Base-by-base conservation (phyloP, 345 rosid genomes). In the Rhizophora mangle region DNA sequence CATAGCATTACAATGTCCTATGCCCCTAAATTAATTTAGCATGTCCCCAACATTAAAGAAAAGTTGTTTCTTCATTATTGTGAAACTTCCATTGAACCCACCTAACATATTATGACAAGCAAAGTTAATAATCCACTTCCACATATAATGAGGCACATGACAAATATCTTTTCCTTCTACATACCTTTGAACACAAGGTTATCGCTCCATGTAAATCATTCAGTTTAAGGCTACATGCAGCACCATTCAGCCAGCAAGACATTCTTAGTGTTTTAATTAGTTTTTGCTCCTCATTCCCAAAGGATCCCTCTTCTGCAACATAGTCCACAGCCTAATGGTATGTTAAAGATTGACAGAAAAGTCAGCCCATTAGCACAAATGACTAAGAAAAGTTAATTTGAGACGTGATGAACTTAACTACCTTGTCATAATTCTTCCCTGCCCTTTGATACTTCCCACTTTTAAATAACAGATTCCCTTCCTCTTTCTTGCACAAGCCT, bases 241-340 rank as follows among this genome's bases (percentile, higher is more conserved):
- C 91, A 74, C 78, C 78, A 73, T 86, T 84, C 70, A 84, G 73
- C 88, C 84, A 82, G 86, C 87, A 84, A 60, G 85, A 84, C 3
- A 81, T 76, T 72, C 83, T 81, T 66, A 84, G 61, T 26, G 70
- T 70, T 76, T 81, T 82, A 26, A 80, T 83, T n/a, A 68, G 66
- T 70, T 76, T 83, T 62, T 72, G 63, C 63, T 84, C 85, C 61
- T 70, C 81, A 76, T 81, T 88, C 52, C 57, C 82, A 67, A 80
- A 88, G 24, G 71, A 37, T 58, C 65, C 75, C 68, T 79, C 87
- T 72, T 84, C 93, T 56, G 71, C 63, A 55, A 86, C 72, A 75
- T 67, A 80, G 27, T 82, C 82, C 49, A 79, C 78, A 67, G 86
- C 93, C 89, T 84, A 77, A 74, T 32, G 29, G 4, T 31, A 64